Percentiles rank a stretch among this genome's conserved stretches.
Conservation (phyloP, 1,284 basidiomycete genomes). For the Trametes polyzona region DNA sequence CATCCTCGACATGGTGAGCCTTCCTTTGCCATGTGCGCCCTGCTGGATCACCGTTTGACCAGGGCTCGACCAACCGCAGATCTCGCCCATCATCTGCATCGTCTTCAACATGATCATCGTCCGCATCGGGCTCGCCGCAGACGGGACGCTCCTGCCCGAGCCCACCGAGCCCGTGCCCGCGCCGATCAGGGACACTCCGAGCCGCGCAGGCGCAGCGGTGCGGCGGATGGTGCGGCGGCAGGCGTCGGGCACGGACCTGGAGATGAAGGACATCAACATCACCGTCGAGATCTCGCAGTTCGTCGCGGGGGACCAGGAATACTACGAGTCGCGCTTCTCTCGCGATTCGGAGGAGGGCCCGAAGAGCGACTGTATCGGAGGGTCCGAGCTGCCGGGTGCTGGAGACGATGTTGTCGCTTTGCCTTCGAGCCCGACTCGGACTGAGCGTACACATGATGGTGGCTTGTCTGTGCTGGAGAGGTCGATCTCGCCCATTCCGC, state of each 20-base stretch:
- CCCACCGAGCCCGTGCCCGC: not conserved
- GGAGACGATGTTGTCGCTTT: too few species aligned
- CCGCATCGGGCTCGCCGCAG: slow-evolving; percentile 26
- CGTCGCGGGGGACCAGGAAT: slow-evolving; percentile 14
- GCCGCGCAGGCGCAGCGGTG: not conserved
- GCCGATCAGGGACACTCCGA: slow-evolving; percentile 2
- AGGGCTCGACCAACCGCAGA: slow-evolving; percentile 10
- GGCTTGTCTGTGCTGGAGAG: not conserved
- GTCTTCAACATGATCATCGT: slow-evolving; percentile 38
- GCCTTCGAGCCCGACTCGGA: not conserved
- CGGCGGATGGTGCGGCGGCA: slow-evolving; percentile 11
- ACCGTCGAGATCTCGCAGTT: slow-evolving; percentile 25
- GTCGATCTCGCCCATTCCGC: not conserved
- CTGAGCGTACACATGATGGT: not conserved
- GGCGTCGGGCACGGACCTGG: slow-evolving; percentile 8
- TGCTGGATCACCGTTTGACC: not conserved
- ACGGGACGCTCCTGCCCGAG: slow-evolving; percentile 14
- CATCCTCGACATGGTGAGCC: slow-evolving; percentile 38
- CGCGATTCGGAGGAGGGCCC: not conserved
- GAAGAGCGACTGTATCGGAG: not conserved
- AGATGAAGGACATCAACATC: slow-evolving; percentile 23
- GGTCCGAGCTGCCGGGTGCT: not conserved
- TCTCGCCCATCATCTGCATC: slow-evolving; percentile 37
- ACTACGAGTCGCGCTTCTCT: slow-evolving; percentile 1
- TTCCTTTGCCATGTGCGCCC: not conserved